These are phyloP conservation scores for Nemania abortiva DNA, from an alignment of 2,329 filamentous ascomycete genomes.

Conservation along the genomic window DNA sequence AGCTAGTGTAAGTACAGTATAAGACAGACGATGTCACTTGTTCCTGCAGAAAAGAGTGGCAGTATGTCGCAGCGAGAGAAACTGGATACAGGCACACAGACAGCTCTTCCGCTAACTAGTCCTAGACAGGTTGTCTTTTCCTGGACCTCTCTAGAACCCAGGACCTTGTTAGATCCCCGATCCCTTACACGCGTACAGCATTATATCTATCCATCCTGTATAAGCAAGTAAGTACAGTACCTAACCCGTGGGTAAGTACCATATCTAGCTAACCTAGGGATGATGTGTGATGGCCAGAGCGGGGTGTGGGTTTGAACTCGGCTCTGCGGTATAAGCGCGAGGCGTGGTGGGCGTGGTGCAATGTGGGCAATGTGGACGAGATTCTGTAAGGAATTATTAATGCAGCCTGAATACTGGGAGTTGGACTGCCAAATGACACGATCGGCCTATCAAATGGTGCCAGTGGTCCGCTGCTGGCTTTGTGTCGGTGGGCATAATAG, in stretches of 20 bases:
- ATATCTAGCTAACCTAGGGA: too few relatives aligned
- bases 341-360: slow-evolving; percentile 19
- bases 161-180: not conserved
- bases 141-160: not conserved
- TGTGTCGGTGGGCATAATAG: slow-evolving; percentile 6
- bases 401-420: slow-evolving; percentile 33
- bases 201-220: not conserved
- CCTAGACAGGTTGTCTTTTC: not conserved
- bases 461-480: slow-evolving; percentile 1
- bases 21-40: slow-evolving; percentile 1
- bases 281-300: not conserved
- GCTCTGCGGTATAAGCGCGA: slow-evolving; percentile 23
- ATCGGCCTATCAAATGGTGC: slow-evolving; percentile 21
- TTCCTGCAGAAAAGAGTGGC: not conserved
- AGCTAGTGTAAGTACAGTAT: not conserved
- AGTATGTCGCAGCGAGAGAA: not conserved
- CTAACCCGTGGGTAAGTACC: not conserved
- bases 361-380: slow-evolving; percentile 12
- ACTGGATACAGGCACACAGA: not conserved
- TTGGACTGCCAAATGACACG: slow-evolving; percentile 21
- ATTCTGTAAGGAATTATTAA: slow-evolving; percentile 40
- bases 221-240: not conserved
- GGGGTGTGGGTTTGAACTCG: not conserved
- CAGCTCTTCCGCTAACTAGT: not conserved
- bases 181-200: not conserved